Evolutionary conservation across 2,329 filamentous ascomycete species (phyloP).

Genomic region (Coniella vitis): DNA sequence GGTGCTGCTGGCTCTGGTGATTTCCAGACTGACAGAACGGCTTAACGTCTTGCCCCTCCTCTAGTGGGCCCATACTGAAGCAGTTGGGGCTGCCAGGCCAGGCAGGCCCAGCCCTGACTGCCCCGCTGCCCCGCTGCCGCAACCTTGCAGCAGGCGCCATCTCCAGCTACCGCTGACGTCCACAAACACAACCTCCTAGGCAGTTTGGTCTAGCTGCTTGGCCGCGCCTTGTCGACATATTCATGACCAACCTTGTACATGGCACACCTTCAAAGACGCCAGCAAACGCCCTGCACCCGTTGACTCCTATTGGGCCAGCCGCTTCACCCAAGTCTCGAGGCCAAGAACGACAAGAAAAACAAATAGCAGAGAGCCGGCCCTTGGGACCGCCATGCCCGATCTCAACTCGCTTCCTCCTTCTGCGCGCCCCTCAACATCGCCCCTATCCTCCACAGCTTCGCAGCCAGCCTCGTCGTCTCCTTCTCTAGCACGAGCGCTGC

Average conservation of each 20-base stretch:
- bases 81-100: too few relatives aligned
- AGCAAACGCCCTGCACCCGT: not conserved
- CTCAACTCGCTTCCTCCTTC: constrained; percentile 50
- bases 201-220: too few relatives aligned
- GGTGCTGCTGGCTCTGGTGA: not conserved
- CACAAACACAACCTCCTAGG: too few relatives aligned
- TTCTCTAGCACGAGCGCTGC: not conserved
- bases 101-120: too few relatives aligned
- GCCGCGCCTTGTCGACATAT: not conserved
- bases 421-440: not conserved
- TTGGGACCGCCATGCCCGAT: constrained; percentile 33
- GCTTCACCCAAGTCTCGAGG: not conserved
- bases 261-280: too few relatives aligned
- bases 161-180: not conserved
- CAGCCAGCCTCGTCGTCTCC: constrained; percentile 25
- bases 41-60: constrained; percentile 12
- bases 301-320: too few relatives aligned
- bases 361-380: not conserved
- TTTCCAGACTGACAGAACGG: too few relatives aligned
- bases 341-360: too few relatives aligned
- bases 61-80: not conserved
- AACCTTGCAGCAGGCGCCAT: too few relatives aligned
- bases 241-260: too few relatives aligned
- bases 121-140: too few relatives aligned
- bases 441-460: not conserved